Evolutionary conservation across 352 stramenopile species (phyloP), one percentile per base, ranked within the genome.

Genomic region (Peronospora belbahrii): DNA sequence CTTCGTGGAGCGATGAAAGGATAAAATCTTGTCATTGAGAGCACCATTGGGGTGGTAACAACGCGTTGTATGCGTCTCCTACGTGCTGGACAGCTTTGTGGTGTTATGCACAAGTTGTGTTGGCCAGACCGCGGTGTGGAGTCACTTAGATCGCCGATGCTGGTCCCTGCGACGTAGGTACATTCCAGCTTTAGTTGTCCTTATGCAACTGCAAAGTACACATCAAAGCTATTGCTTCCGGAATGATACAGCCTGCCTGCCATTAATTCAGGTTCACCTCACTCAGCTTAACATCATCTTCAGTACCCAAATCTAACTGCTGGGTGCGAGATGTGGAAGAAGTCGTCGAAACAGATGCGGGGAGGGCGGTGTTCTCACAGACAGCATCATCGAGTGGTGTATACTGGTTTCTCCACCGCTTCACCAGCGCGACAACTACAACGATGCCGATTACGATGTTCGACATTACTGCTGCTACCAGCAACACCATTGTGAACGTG

Each of bases 341-440:
- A 32, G 47, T 54, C 4, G 42, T 54, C 14, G 54, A 56, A 36
- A 42, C 33, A 15, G 48, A 48, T 5, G n/a, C n/a, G n/a, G n/a
- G n/a, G n/a, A n/a, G n/a, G n/a, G 34, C 46, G 18, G 45, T 42
- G 7, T 41, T 34, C 6, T 35, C 47, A 27, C 25, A 40, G 19
- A 15, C 30, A 20, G 39, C 6, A 35, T 62, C 54, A 23, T 63
- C 65, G n/a, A 83, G 55, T 10, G 67, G 73, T 18, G 60, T 70
- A 34, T 83, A 83, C 45, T 83, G 57, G 50, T 79, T 80, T 15
- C 68, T 65, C 70, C 67, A 79, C 14, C 68, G 51, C 42, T 80
- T 83, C 39, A 65, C 56, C 27, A 71, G 30, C 0, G 53, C 32
- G 2, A 71, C 51, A 11, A 78, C 54, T 40, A 78, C 41, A 33